Conservation (phyloP, 805 yeast species). For the Yarrowia osloensis region DNA sequence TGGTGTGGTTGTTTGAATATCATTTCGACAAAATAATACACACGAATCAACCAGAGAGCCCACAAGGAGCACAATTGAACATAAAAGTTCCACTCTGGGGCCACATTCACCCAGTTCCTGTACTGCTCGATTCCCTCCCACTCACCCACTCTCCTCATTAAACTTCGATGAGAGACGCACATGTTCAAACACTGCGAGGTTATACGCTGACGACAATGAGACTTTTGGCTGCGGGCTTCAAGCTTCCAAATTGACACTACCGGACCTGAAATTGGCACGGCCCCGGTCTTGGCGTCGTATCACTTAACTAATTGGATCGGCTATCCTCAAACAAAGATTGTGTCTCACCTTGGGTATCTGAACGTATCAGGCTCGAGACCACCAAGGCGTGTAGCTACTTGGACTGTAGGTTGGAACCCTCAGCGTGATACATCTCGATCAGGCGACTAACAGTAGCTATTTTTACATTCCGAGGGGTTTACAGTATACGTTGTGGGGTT, state of each 20-base stretch:
- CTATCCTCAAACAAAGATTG: not conserved
- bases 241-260: not conserved
- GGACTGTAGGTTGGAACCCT: not conserved
- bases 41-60: no score
- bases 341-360: not conserved
- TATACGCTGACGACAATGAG: not conserved
- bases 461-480: not conserved
- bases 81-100: no score
- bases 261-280: not conserved
- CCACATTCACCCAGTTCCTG: not conserved
- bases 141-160: not conserved
- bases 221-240: not conserved
- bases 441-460: not conserved
- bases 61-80: no score
- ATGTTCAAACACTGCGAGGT: not conserved
- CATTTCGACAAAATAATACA: no score
- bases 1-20: no score
- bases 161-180: conserved; percentile 10
- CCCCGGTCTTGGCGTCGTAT: not conserved
- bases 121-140: no score
- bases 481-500: not conserved
- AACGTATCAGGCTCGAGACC: not conserved
- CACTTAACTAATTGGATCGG: not conserved
- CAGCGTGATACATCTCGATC: not conserved
- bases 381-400: not conserved